A percentile compares a stretch with the other conserved stretches of the same genome.
These are phyloP conservation scores for Thelonectria discophora DNA, from an alignment of 2,329 filamentous ascomycete genomes.

Conservation along the genomic window DNA sequence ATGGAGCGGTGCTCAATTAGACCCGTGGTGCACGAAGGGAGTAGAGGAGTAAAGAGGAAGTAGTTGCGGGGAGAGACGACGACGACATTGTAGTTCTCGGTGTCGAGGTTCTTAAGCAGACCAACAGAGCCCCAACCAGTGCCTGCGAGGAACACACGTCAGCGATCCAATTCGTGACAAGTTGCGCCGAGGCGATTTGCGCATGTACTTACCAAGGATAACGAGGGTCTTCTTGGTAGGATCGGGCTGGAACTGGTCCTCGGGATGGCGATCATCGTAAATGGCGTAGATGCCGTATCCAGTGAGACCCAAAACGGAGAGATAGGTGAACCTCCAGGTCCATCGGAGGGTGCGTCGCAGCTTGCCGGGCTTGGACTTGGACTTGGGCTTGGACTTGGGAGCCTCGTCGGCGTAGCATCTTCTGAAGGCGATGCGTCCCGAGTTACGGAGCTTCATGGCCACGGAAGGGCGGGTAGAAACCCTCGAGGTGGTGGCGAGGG, in stretches of 20 bases:
- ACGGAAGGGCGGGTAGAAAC: conserved; percentile 44
- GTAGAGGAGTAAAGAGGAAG: conserved; percentile 98
- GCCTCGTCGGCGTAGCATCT: conserved; percentile 62
- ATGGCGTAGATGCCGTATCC: conserved; percentile 82
- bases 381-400: conserved; percentile 56
- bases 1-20: conserved; percentile 99
- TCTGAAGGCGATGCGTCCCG: conserved; percentile 53
- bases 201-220: conserved; percentile 75
- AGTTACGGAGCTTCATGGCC: conserved; percentile 47
- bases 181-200: not conserved
- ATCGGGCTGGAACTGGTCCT: conserved; percentile 80
- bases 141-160: conserved; percentile 61
- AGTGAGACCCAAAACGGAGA: conserved; percentile 74
- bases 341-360: conserved; percentile 77
- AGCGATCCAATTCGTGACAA: conserved; percentile 32
- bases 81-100: conserved; percentile 98
- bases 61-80: conserved; percentile 99
- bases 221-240: conserved; percentile 96
- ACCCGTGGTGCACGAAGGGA: conserved; percentile 97
- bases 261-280: conserved; percentile 83
- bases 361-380: conserved; percentile 62
- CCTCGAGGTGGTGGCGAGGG: conserved; percentile 47
- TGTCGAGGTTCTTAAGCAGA: conserved; percentile 97
- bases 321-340: conserved; percentile 83
- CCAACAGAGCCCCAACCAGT: conserved; percentile 97